Percentiles rank a stretch among this genome's conserved stretches.
phyloP scores from a whole-genome alignment of 768 basidiomycete species.

The Clitopilus hobsonii region DNA sequence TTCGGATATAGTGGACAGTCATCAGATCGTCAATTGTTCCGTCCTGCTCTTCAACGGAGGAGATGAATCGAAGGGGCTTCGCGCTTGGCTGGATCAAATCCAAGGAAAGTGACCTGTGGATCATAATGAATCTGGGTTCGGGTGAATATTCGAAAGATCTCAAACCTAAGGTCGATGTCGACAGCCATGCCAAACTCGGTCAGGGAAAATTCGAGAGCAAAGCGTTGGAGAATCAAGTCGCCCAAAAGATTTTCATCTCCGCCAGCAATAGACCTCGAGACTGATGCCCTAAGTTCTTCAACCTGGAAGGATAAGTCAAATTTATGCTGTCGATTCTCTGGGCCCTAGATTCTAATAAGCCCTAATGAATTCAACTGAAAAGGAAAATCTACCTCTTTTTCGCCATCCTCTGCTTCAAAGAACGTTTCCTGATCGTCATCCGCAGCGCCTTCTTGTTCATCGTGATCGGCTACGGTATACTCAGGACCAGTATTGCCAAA shows the following conservation, averaged over 20 bases:
- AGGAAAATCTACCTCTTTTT: constrained; percentile 39
- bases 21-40: constrained; percentile 56
- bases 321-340: constrained; percentile 46
- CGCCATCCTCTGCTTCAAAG: constrained; percentile 68
- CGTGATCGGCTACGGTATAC: constrained; percentile 53
- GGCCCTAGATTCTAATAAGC: constrained; percentile 21
- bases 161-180: constrained; percentile 72
- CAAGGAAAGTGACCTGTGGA: constrained; percentile 66
- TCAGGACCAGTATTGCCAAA: constrained; percentile 54
- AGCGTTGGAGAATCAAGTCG: constrained; percentile 72
- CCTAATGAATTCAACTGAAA: not conserved
- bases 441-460: constrained; percentile 30
- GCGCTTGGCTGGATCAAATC: constrained; percentile 56
- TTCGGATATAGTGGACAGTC: constrained; percentile 70
- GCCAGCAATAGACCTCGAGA: constrained; percentile 65
- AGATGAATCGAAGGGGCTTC: constrained; percentile 55
- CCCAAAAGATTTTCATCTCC: constrained; percentile 73
- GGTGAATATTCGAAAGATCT: not conserved
- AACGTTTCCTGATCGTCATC: constrained; percentile 48
- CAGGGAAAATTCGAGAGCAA: constrained; percentile 68
- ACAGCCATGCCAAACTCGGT: constrained; percentile 87
- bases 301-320: constrained; percentile 90
- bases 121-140: constrained; percentile 7
- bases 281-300: constrained; percentile 70
- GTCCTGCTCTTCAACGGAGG: constrained; percentile 45